Base-by-base conservation (phyloP, 495 filamentous ascomycete genomes). In the Lasiosphaeria miniovina region DNA sequence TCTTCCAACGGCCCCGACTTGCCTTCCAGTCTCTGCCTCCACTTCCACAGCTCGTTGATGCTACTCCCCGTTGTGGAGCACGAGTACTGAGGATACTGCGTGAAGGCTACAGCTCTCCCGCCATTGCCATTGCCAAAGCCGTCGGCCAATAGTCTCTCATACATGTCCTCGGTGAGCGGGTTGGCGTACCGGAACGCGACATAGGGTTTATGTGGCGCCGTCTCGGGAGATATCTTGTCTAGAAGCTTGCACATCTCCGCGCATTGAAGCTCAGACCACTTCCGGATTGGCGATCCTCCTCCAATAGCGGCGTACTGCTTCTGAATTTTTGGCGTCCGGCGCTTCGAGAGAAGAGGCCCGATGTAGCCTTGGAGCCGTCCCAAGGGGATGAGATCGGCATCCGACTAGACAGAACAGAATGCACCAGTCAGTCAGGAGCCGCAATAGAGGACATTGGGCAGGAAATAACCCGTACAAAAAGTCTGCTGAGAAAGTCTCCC, bases 41-140 rank as follows among this genome's bases (percentile, higher is more conserved):
- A 95, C 74, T 93, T 96, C 95, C 95, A 99, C 46, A 99, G 71
- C 76, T 99, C 95, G 67, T 98, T 99, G 55, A 99, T 72, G 50
- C 90, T 94, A 74, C 91, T 96, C 40, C 95, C 95, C 1, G 95
- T 99, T 6, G 95, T 99, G 32, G 91, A 96, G 75, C 95, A 99
- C n/a, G 90, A 94, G 71, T 99, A 99, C 70, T 99, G 95, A 24
- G 95, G 95, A 65, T 99, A 99, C 71, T 99, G 95, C 4, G 94
- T 96, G 72, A 98, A 99, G 3, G 95, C 95, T 6, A 99, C 90
- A 4, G 95, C 95, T 54, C 95, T 85, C 1, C 92, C 92, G 11
- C 91, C 91, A 60, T 85, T 89, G 2, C 91, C 92, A 33, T 84
- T 82, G 40, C 90, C 90, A 65, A 99, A 93, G 0, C 95, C 95